Base-by-base conservation (phyloP, 2,329 filamentous ascomycete genomes). In the Aureobasidium lini region DNA sequence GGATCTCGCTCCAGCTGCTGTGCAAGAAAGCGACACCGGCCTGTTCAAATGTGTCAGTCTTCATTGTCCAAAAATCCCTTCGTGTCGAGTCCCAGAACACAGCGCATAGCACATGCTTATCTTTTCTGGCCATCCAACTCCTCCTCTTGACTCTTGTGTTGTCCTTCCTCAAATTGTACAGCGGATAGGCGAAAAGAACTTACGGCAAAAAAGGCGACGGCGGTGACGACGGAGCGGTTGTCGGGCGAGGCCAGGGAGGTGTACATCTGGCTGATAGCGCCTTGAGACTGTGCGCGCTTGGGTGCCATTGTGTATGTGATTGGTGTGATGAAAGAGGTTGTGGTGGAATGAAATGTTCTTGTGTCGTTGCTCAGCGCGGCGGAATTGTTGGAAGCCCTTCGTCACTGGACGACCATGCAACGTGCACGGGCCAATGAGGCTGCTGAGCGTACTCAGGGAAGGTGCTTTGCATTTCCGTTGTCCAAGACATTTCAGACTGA, bases 1-100 rank as follows among this genome's bases (percentile, higher is more conserved):
- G 67, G 57, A 79, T 70, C 70, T 81, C 79, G 64, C 74, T 75
- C 76, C 77, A 81, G 71, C 76, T 79, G 69, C 77, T 79, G 66
- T 78, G 74, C 46, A 81, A 65, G 66, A 81, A 81, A 6, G 78
- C 73, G 39, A 81, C 77, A 61, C 77, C 77, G 54, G 76, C 73
- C 78, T 81, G 59, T 31, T 4, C 10, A 29, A 23, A 29, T 56
- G 31, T 18, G 29, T 64, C 40, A 62, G 60, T 37, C 39, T 43
- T 15, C 18, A 10, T 32, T 28, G 15, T 34, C 39, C 48, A n/a
- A 2, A 4, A 13, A 8, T 8, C 7, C 23, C 16, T n/a, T 11
- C 43, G 28, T 23, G n/a, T n/a, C n/a, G n/a, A n/a, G n/a, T n/a
- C n/a, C n/a, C n/a, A 9, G 4, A 15, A n/a, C 7, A 18, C 0